Evolutionary conservation across 768 basidiomycete genomes (phyloP).

Genomic region (Lactarius vividus): DNA sequence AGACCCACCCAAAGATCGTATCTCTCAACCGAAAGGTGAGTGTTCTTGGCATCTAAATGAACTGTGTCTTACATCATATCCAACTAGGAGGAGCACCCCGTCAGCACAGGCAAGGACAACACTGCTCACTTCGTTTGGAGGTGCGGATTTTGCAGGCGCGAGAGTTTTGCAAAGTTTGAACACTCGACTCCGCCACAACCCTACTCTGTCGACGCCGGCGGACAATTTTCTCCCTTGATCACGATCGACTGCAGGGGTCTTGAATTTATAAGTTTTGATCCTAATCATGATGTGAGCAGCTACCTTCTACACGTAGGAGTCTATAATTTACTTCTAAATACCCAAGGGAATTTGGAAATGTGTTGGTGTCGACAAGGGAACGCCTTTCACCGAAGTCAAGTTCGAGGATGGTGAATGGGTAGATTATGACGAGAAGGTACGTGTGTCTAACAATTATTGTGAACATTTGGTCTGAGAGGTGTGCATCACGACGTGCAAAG

Average conservation of each 20-base stretch:
- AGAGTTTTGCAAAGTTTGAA: conserved; percentile 81
- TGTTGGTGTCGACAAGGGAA: conserved; percentile 54
- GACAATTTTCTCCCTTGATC: conserved; percentile 60
- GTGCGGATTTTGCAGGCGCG: conserved; percentile 74
- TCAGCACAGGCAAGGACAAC: conserved; percentile 63
- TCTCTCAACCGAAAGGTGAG: conserved; percentile 67
- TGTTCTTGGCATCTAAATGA: neutral
- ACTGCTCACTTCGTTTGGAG: conserved; percentile 82
- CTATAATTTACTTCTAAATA: conserved; percentile 6
- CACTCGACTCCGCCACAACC: conserved; percentile 45
- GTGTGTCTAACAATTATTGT: conserved; percentile 9
- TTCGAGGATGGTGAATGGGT: conserved; percentile 70
- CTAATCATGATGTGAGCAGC: conserved; percentile 45
- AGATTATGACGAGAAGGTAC: conserved; percentile 90
- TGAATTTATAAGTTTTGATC: conserved; percentile 78
- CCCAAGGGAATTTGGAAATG: conserved; percentile 79
- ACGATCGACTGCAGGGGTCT: conserved; percentile 83
- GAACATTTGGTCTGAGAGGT: neutral
- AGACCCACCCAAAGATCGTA: conserved; percentile 69
- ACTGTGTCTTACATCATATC: neutral
- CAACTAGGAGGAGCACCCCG: conserved; percentile 60
- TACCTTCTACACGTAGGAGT: neutral
- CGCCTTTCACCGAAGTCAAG: conserved; percentile 63
- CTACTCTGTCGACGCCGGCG: conserved; percentile 60
- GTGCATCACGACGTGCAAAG: conserved; percentile 35